Conservation (phyloP, 1,139 yeast species). For the Suhomyces wounanorum region DNA sequence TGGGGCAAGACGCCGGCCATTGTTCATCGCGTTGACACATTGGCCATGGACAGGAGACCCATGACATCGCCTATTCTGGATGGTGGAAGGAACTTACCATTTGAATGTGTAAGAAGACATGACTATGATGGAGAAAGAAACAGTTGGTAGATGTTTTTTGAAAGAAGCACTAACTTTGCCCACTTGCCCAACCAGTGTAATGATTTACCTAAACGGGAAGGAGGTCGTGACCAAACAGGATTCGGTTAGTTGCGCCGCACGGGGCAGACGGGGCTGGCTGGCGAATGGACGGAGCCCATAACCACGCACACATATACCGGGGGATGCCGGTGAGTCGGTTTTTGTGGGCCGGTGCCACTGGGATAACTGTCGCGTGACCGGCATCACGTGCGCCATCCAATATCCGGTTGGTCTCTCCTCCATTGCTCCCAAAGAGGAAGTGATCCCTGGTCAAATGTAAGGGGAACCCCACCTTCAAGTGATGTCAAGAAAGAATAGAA, state of each 20-base stretch:
- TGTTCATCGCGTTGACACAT: neutral
- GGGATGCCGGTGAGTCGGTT: no score
- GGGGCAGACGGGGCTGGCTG: slow-evolving; percentile 7
- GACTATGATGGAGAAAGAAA: slow-evolving; percentile 9
- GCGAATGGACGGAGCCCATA: no score
- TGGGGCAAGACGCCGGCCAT: neutral
- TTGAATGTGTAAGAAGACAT: slow-evolving; percentile 25
- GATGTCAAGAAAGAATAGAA: neutral
- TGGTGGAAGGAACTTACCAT: slow-evolving; percentile 20
- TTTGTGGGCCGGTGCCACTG: no score
- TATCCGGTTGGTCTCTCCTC: neutral
- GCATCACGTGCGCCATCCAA: neutral
- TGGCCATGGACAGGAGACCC: neutral
- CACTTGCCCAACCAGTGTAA: slow-evolving; percentile 13
- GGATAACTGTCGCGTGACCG: neutral
- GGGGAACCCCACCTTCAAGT: neutral
- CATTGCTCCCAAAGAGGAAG: neutral
- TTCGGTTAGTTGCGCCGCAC: slow-evolving; percentile 8
- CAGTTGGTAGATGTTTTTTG: slow-evolving; percentile 4
- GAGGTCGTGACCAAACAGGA: slow-evolving; percentile 12
- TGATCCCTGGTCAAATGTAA: neutral
- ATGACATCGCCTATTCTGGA: neutral
- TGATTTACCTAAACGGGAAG: slow-evolving; percentile 13
- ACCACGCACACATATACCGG: no score
- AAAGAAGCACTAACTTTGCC: slow-evolving; percentile 7